These are phyloP conservation scores for Pisolithus orientalis DNA, from an alignment of 768 basidiomycete species.

Conservation along the genomic window DNA sequence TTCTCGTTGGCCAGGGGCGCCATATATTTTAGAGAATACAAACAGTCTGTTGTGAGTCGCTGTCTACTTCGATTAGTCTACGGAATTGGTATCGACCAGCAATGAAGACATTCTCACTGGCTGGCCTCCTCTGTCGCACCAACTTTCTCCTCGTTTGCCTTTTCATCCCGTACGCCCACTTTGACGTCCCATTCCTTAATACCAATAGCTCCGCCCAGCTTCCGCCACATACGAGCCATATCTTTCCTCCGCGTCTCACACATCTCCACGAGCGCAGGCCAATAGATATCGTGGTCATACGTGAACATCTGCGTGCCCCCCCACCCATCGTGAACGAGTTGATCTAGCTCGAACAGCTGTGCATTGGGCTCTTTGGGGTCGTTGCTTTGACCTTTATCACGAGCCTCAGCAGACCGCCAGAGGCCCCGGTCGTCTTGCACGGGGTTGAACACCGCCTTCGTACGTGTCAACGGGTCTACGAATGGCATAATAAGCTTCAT, in stretches of 20 bases:
- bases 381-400: slow-evolving; percentile 9
- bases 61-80: no score
- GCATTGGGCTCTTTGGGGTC: slow-evolving; percentile 39
- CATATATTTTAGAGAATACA: no score
- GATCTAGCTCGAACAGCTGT: slow-evolving; percentile 55
- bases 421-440: slow-evolving; percentile 20
- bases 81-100: background rate
- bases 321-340: slow-evolving; percentile 68
- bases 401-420: slow-evolving; percentile 19
- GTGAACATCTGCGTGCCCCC: slow-evolving; percentile 60
- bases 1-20: no score
- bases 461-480: slow-evolving; percentile 75
- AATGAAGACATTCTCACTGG: background rate
- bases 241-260: slow-evolving; percentile 43
- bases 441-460: slow-evolving; percentile 74
- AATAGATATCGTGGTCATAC: slow-evolving; percentile 73
- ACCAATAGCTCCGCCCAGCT: slow-evolving; percentile 63
- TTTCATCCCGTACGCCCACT: slow-evolving; percentile 16
- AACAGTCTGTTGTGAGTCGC: no score
- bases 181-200: slow-evolving; percentile 80
- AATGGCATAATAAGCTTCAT: slow-evolving; percentile 76
- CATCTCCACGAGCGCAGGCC: slow-evolving; percentile 55
- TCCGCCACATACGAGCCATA: slow-evolving; percentile 59
- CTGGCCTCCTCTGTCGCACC: background rate
- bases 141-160: background rate